phyloP scores from a whole-genome alignment of 169 alveolate species.

The Cryptosporidium viatorum region DNA sequence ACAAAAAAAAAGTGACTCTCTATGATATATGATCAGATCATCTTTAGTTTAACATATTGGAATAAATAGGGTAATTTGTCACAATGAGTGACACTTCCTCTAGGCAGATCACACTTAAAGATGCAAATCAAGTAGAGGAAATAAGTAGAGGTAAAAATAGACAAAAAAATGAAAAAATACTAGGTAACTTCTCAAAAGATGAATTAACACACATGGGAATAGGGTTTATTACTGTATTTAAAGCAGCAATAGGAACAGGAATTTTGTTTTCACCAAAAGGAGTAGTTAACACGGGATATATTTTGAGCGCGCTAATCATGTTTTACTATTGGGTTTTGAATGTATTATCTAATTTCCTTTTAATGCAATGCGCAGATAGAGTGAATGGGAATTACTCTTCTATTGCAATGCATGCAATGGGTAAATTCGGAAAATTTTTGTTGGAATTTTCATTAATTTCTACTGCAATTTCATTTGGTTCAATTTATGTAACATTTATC shows the following conservation, averaged over 20 bases:
- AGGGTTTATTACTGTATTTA: conserved; percentile 64
- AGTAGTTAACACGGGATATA: conserved; percentile 64
- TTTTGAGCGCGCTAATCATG: conserved; percentile 46
- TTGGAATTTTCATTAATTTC: conserved; percentile 39
- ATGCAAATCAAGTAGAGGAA: neutral
- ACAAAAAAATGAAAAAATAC: neutral
- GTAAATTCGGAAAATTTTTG: conserved; percentile 29
- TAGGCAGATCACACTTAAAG: neutral
- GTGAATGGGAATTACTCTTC: conserved; percentile 48
- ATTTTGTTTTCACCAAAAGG: conserved; percentile 71
- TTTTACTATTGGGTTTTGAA: conserved; percentile 62
- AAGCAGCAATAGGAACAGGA: conserved; percentile 75
- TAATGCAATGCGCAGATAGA: conserved; percentile 57
- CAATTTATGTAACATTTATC: conserved; percentile 58
- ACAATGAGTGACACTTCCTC: conserved; percentile 20
- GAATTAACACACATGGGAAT: conserved; percentile 27
- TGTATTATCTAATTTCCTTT: conserved; percentile 21
- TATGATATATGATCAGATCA: neutral
- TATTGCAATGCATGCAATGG: conserved; percentile 72
- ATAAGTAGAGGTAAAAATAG: neutral
- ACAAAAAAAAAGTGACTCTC: neutral
- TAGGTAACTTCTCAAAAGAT: neutral
- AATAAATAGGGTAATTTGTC: neutral
- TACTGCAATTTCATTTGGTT: conserved; percentile 64
- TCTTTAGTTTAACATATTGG: neutral